These are phyloP conservation scores for Aschersonia sp. DNA, from an alignment of 2,329 filamentous ascomycete species.

Conservation along the genomic window DNA sequence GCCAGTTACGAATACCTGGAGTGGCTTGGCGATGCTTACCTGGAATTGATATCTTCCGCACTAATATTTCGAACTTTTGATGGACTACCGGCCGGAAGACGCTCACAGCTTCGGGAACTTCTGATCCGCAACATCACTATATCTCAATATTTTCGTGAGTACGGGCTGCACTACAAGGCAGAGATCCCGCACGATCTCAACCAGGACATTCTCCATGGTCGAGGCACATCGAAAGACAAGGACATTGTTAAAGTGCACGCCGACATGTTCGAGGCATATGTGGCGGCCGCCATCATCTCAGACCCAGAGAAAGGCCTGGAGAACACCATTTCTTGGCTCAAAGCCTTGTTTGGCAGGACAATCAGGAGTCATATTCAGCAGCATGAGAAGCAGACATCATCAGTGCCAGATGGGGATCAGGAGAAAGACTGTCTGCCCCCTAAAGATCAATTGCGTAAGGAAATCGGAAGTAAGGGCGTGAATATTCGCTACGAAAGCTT, in stretches of 20 bases:
- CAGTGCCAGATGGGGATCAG: background rate
- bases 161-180: conserved; percentile 54
- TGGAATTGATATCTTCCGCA: conserved; percentile 62
- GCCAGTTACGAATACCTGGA: conserved; percentile 67
- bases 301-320: conserved; percentile 47
- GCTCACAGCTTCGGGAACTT: conserved; percentile 62
- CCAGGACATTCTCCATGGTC: conserved; percentile 11
- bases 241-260: conserved; percentile 59
- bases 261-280: conserved; percentile 84
- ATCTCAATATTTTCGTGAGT: conserved; percentile 51
- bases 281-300: conserved; percentile 62
- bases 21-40: conserved; percentile 76
- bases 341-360: conserved; percentile 55
- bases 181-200: conserved; percentile 34
- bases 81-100: conserved; percentile 48
- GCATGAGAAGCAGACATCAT: conserved; percentile 5
- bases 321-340: conserved; percentile 56
- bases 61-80: conserved; percentile 63
- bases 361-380: conserved; percentile 38
- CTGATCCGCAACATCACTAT: conserved; percentile 73
- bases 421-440: conserved; percentile 2
- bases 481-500: conserved; percentile 48
- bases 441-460: conserved; percentile 16
- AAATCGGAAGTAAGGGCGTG: conserved; percentile 41
- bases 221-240: conserved; percentile 25